Conservation (phyloP, 2,329 filamentous ascomycete genomes). For the Aspergillus calidoustus region DNA sequence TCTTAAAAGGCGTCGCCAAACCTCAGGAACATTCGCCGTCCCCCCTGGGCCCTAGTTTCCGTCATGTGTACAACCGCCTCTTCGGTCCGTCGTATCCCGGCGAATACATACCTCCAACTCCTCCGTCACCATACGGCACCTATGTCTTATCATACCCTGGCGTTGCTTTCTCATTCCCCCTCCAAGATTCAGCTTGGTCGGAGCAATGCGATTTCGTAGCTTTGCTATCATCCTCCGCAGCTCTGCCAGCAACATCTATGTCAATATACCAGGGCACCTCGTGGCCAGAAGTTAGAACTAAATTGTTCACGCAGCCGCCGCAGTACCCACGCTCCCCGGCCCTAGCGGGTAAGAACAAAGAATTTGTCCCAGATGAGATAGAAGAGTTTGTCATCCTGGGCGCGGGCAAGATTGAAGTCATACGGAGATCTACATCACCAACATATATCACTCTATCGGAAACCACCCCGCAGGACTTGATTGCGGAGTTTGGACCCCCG, state of each 20-base stretch:
- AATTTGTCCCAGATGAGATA: slow-evolving; percentile 85
- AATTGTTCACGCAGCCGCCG: slow-evolving; percentile 75
- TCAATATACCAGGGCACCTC: slow-evolving; percentile 88
- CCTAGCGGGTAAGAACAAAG: slow-evolving; percentile 71
- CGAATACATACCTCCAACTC: slow-evolving; percentile 76
- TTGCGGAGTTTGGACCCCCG: slow-evolving; percentile 88
- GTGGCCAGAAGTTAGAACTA: slow-evolving; percentile 81
- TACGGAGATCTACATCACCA: slow-evolving; percentile 69
- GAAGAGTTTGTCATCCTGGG: slow-evolving; percentile 79
- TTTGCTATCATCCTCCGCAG: slow-evolving; percentile 77
- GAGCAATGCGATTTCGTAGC: slow-evolving; percentile 79
- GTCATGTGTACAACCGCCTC: slow-evolving; percentile 89
- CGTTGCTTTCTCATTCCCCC: slow-evolving; percentile 87
- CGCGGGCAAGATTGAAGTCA: slow-evolving; percentile 76
- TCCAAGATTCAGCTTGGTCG: slow-evolving; percentile 75
- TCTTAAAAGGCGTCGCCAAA: slow-evolving; percentile 63
- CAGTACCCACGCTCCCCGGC: slow-evolving; percentile 74
- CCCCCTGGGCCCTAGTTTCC: slow-evolving; percentile 72
- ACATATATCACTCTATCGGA: slow-evolving; percentile 78
- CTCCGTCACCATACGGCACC: slow-evolving; percentile 64
- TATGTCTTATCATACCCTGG: slow-evolving; percentile 96
- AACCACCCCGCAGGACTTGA: slow-evolving; percentile 88
- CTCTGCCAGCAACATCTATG: slow-evolving; percentile 80
- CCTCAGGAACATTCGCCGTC: slow-evolving; percentile 36
- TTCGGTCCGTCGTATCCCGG: slow-evolving; percentile 93